Conservation (phyloP, 495 filamentous ascomycete genomes). For the Annulohypoxylon nitens region DNA sequence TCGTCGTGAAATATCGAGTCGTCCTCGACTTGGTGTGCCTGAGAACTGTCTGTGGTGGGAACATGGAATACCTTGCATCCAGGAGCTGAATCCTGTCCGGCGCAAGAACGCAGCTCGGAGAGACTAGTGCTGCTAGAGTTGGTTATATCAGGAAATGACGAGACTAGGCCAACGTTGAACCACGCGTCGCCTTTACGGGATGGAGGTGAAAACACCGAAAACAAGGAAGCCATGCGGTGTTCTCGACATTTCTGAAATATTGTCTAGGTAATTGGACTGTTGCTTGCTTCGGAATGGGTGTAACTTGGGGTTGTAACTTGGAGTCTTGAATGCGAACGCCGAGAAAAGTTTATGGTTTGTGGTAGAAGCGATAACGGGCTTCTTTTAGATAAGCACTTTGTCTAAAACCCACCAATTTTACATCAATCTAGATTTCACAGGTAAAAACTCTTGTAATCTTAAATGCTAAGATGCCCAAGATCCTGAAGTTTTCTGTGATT, state of each 20-base stretch:
- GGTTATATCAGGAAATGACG: conserved; percentile 64
- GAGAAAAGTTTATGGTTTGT: conserved; percentile 12
- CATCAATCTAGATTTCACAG: background rate
- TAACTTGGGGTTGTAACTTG: background rate
- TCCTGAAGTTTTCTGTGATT: background rate
- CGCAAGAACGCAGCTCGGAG: conserved; percentile 46
- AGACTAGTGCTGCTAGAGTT: conserved; percentile 55
- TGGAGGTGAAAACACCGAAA: conserved; percentile 51
- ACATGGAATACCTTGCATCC: conserved; percentile 70
- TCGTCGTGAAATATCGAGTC: conserved; percentile 44
- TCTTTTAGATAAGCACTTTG: conserved; percentile 32
- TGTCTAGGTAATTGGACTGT: background rate
- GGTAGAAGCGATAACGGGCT: conserved; percentile 17
- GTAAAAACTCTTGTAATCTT: background rate
- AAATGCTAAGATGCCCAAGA: background rate
- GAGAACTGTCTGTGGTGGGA: conserved; percentile 57
- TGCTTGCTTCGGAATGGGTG: background rate
- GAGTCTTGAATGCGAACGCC: too few species aligned
- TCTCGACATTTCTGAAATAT: conserved; percentile 5
- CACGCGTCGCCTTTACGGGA: conserved; percentile 53
- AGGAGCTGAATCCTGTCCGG: conserved; percentile 47
- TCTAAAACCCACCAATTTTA: conserved; percentile 1
- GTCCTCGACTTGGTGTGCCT: conserved; percentile 56
- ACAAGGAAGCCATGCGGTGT: conserved; percentile 42
- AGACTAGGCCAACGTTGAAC: conserved; percentile 63